Base-by-base conservation (phyloP, 768 basidiomycete species). In the Gyrodon lividus region DNA sequence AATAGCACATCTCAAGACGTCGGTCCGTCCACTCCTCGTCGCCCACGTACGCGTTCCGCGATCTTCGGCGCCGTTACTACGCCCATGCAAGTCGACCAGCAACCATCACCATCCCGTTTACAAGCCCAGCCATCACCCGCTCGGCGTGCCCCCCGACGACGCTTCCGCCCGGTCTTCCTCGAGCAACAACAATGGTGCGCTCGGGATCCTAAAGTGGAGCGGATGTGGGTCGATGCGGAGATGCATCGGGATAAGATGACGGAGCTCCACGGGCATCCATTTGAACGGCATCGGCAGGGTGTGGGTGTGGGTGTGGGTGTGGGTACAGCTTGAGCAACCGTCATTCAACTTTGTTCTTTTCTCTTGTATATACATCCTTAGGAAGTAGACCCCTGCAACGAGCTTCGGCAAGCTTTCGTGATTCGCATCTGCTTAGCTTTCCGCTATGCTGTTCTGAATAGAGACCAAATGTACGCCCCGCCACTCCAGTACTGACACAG, bases 131-230 rank as follows among this genome's bases (percentile, higher is more conserved):
- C n/a, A 0, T 48, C 51, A 1, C 62, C 55, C 24, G 41, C 46
- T 7, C 60, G 54, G 8, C 59, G 30, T 5, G 30, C 19, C 17
- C 48, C 59, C n/a, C 65, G 64, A 26, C 70, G 73, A 6, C 74
- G 78, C 7, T 80, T 78, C 57, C 70, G 76, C 9, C 74, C 79
- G 7, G 70, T 80, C 13, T 81, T 79, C 62, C 65, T 73, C 2
- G 78, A 79, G 54, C 72, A 75, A n/a, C 59, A 70, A 44, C 77
- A 80, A 41, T 81, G 80, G 80, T 67, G 62, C 22, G 63, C 64
- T 24, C 59, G 62, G 28, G 80, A 80, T 57, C 76, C 70, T 30
- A 70, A 64, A 45, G 59, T 58, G n/a, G 60, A 60, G 30, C 54
- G 45, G n/a, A 57, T 67, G 38, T 68, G 68, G 67, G 54, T 43